A percentile compares a stretch with the other conserved stretches of the same genome.
phyloP scores from a whole-genome alignment of 2,329 filamentous ascomycete species.

The Pochonia chlamydosporia region DNA sequence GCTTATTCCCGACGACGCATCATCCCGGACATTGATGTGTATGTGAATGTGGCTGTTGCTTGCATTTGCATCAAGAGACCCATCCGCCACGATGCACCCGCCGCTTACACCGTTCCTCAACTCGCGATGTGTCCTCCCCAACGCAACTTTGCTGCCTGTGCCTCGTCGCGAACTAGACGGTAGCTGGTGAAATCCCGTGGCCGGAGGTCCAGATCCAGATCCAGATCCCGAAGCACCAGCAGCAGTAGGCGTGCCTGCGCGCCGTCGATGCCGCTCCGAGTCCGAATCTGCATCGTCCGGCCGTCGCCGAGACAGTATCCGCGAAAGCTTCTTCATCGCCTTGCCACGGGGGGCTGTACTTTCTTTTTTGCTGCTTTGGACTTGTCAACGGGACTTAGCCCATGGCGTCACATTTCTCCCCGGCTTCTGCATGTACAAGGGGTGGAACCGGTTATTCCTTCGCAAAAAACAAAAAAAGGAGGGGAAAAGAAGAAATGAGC shows the following conservation, averaged over 20 bases:
- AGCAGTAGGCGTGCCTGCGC: conserved; percentile 2
- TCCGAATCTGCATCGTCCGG: conserved; percentile 16
- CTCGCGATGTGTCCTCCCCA: conserved; percentile 2
- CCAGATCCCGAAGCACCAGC: too few species aligned
- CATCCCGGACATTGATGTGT: too few species aligned
- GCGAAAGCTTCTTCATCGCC: conserved; percentile 32
- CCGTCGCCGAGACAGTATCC: conserved; percentile 25
- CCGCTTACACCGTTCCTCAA: background rate
- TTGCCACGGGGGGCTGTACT: too few species aligned
- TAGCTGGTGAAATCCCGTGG: conserved; percentile 29
- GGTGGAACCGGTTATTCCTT: background rate
- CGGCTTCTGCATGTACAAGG: background rate
- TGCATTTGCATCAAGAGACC: conserved; percentile 10
- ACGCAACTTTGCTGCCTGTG: background rate
- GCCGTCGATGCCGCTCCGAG: conserved; percentile 6
- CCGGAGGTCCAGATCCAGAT: conserved; percentile 17
- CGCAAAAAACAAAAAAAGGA: background rate
- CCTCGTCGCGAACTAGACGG: conserved; percentile 20
- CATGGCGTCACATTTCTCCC: conserved; percentile 3
- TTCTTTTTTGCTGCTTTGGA: too few species aligned
- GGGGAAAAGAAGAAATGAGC: too few species aligned
- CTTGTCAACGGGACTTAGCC: too few species aligned
- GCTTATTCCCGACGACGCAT: background rate
- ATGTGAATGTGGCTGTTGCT: too few species aligned
- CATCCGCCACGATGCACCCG: conserved; percentile 21